Conservation (phyloP, 345 rosid species). For the Eucalyptus polyanthemos region DNA sequence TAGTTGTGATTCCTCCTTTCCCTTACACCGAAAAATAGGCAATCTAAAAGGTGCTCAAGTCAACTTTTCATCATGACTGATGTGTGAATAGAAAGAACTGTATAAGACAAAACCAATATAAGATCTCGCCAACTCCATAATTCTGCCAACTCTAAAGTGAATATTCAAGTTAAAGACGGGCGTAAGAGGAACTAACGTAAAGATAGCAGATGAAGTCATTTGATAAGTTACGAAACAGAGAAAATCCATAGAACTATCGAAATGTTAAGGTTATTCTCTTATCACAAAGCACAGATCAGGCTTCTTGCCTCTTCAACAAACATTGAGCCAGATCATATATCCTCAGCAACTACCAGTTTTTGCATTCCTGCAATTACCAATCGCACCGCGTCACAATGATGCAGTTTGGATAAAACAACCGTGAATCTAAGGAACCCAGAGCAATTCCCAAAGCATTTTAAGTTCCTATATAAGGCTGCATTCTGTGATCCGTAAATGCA, state of each 20-base stretch:
- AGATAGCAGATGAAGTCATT: neutral
- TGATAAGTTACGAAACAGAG: neutral
- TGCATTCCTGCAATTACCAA: constrained; percentile 73
- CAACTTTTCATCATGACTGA: neutral
- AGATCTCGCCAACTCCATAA: neutral
- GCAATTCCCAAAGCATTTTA: constrained; percentile 11
- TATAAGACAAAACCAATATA: neutral
- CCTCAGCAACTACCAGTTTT: constrained; percentile 46
- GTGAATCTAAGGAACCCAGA: constrained; percentile 6
- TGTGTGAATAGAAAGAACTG: neutral
- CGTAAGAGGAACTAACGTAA: neutral
- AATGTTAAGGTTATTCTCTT: neutral
- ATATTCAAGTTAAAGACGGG: neutral
- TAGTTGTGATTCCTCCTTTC: neutral
- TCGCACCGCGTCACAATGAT: constrained; percentile 51
- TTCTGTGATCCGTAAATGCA: constrained; percentile 26
- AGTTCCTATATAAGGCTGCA: constrained; percentile 7
- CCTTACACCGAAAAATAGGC: neutral
- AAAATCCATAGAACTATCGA: neutral
- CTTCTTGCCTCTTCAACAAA: constrained; percentile 54
- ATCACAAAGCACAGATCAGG: constrained; percentile 10
- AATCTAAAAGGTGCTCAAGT: neutral
- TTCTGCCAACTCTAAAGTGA: neutral
- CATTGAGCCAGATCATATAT: constrained; percentile 47
- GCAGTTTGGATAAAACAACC: constrained; percentile 21